Evolutionary conservation across 768 basidiomycete species (phyloP).

Genomic region (Strobilomyces confusus): DNA sequence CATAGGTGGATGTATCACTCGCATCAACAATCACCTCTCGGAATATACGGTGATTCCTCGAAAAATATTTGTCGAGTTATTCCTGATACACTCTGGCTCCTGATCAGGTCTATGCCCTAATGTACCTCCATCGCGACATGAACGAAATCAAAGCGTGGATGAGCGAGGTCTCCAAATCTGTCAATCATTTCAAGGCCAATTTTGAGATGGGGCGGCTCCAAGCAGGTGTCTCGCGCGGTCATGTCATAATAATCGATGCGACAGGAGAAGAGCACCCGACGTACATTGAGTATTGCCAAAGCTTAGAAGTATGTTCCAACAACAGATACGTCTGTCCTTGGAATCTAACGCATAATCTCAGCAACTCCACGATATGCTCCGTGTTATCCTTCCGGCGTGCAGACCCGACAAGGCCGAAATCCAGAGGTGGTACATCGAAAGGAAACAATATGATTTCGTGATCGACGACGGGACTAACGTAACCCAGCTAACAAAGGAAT

Average conservation of each 20-base stretch:
- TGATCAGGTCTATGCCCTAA: not conserved
- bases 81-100: not conserved
- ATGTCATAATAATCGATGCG: not conserved
- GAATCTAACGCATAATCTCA: not conserved
- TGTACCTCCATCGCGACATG: not conserved
- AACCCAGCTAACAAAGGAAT: not conserved
- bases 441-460: slow-evolving; percentile 2
- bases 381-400: not conserved
- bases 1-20: not conserved
- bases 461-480: not conserved
- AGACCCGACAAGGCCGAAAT: not conserved
- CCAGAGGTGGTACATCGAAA: slow-evolving; percentile 2
- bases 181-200: too few species aligned
- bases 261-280: not conserved
- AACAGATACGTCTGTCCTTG: not conserved
- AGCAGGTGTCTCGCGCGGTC: not conserved
- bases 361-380: not conserved
- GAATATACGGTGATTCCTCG: not conserved
- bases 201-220: too few species aligned
- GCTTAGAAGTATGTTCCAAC: not conserved
- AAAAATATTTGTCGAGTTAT: not conserved
- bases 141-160: not conserved
- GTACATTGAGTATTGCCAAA: not conserved
- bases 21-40: not conserved
- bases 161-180: too few species aligned